Percentiles rank a stretch among this genome's conserved stretches.
These are phyloP conservation scores for Mortierella sp. DNA, from an alignment of 371 early-diverging fungal genomes.

Conservation along the genomic window DNA sequence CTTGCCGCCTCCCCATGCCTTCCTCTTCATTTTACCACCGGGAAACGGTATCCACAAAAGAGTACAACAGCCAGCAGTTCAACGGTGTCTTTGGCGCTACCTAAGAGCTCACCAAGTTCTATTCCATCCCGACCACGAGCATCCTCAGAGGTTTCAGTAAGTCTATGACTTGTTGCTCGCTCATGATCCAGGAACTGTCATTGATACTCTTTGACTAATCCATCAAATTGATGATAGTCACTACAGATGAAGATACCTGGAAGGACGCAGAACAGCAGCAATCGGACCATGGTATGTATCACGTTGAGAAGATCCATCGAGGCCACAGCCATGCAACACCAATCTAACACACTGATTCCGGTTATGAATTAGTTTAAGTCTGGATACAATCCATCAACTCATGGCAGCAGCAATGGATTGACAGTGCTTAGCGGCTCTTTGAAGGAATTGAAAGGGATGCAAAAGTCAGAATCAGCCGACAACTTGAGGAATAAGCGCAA, in stretches of 20 bases:
- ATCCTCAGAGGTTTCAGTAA: slow-evolving; percentile 26
- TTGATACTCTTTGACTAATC: too few relatives aligned
- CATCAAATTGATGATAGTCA: too few relatives aligned
- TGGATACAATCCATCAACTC: slow-evolving; percentile 3
- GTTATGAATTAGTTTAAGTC: slow-evolving; percentile 3
- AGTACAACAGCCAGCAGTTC: slow-evolving; percentile 1
- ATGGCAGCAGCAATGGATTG: neutral
- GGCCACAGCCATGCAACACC: too few relatives aligned
- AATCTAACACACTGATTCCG: neutral
- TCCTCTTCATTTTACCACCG: slow-evolving; percentile 4
- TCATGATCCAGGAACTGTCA: neutral
- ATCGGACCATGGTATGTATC: too few relatives aligned
- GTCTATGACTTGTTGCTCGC: neutral
- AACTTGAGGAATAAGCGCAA: slow-evolving; percentile 38
- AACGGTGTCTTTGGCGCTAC: neutral
- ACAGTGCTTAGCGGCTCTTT: slow-evolving; percentile 10
- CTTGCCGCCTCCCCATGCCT: neutral
- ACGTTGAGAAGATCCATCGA: too few relatives aligned
- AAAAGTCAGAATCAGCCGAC: slow-evolving; percentile 28
- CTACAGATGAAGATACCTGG: too few relatives aligned
- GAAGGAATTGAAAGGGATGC: slow-evolving; percentile 17
- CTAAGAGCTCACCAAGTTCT: slow-evolving; percentile 4
- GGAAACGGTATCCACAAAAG: slow-evolving; percentile 1
- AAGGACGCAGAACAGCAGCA: too few relatives aligned
- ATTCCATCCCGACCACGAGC: slow-evolving; percentile 32